Conservation (phyloP, 306 rosid species). For the Corylus heterophylla region DNA sequence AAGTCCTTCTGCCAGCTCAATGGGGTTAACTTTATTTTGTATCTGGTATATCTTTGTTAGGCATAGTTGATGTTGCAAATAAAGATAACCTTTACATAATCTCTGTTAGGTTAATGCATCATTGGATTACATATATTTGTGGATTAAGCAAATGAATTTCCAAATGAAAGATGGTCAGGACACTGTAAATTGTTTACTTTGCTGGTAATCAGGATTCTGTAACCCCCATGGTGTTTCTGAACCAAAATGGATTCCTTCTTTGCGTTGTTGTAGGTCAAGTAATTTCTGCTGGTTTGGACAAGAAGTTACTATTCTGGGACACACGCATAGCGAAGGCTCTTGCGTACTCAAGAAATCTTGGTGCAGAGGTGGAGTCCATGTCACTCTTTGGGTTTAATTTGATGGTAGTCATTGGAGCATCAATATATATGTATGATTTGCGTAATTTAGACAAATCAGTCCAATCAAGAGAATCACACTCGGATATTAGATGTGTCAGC, state of each 20-base stretch:
- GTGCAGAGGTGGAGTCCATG: slow-evolving; percentile 68
- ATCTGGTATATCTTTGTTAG: not conserved
- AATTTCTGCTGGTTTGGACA: slow-evolving; percentile 77
- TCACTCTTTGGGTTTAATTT: slow-evolving; percentile 60
- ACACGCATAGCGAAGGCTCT: slow-evolving; percentile 43
- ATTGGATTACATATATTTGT: not conserved
- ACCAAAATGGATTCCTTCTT: not conserved
- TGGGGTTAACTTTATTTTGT: not conserved
- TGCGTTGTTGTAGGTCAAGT: slow-evolving; percentile 55
- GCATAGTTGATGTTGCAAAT: not conserved
- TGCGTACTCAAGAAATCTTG: slow-evolving; percentile 37
- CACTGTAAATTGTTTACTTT: not conserved
- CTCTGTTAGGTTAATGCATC: not conserved
- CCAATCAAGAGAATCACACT: slow-evolving; percentile 48
- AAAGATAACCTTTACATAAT: not conserved
- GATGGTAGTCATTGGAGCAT: slow-evolving; percentile 57
- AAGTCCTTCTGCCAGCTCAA: not conserved
- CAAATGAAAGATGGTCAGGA: not conserved
- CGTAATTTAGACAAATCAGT: slow-evolving; percentile 56
- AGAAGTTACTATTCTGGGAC: slow-evolving; percentile 67
- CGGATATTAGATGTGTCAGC: slow-evolving; percentile 60
- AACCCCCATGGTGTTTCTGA: not conserved
- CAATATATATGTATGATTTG: slow-evolving; percentile 59
- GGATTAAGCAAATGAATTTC: too few species aligned
- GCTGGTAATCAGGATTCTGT: not conserved